A percentile compares a stretch with the other conserved stretches of the same genome.
Conservation (phyloP, 2,329 filamentous ascomycete genomes). For the Epichloe sylvatica region DNA sequence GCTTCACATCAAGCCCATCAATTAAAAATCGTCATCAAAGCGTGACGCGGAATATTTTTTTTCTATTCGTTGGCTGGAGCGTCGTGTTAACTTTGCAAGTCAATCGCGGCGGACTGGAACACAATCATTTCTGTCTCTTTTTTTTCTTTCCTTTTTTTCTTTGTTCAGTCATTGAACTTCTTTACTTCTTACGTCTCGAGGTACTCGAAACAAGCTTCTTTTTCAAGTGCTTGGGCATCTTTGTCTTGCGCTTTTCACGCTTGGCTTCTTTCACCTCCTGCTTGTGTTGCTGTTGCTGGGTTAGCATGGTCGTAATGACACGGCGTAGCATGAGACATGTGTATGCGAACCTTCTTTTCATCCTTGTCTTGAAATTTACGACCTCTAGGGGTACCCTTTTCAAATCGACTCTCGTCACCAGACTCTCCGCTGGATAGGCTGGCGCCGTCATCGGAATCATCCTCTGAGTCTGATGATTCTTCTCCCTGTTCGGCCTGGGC, state of each 20-base stretch:
- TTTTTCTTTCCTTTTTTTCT: no score
- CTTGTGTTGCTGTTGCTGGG: constrained; percentile 50
- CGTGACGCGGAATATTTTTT: no score
- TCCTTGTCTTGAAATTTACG: constrained; percentile 88
- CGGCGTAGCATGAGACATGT: not conserved
- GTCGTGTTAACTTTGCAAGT: no score
- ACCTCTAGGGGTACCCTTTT: constrained; percentile 57
- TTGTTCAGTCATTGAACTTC: constrained; percentile 1
- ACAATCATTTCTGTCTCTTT: not conserved
- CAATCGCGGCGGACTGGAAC: not conserved
- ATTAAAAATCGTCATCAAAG: not conserved
- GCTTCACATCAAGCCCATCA: not conserved
- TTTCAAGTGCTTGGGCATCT: constrained; percentile 94
- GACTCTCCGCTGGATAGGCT: constrained; percentile 30
- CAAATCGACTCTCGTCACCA: constrained; percentile 41
- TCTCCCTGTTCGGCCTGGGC: constrained; percentile 26
- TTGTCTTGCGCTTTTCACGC: constrained; percentile 80
- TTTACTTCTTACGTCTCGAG: constrained; percentile 48
- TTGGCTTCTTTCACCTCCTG: constrained; percentile 88
- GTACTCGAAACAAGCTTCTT: constrained; percentile 63
- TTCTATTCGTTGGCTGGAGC: not conserved
- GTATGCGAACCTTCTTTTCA: constrained; percentile 51
- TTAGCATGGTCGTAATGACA: constrained; percentile 9
- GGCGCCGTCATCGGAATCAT: constrained; percentile 35
- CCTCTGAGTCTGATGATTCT: constrained; percentile 22